Evolutionary conservation across 768 basidiomycete species (phyloP), one percentile per base, ranked within the genome.

Genomic region (Mycena chlorophos): DNA sequence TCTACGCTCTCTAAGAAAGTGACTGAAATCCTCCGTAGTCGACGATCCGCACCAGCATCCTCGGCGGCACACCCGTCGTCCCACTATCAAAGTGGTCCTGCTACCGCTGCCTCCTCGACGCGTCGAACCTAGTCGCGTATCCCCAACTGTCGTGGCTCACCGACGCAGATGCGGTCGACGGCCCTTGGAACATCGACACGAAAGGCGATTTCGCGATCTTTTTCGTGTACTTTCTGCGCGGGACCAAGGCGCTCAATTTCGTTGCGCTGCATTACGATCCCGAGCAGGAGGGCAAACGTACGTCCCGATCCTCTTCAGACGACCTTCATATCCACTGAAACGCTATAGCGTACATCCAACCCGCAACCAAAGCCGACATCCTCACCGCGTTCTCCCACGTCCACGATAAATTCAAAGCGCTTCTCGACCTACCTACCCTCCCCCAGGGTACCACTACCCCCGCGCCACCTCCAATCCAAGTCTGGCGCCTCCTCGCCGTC

Each of bases 71-170:
- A 2, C 40, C 52, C 8, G 13, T 54, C 2, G 40, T 54, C 1
- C 54, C 54, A 4, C 30, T 55, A 0, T 55, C 58, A 1, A 60
- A n/a, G n/a, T n/a, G n/a, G n/a, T n/a, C n/a, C n/a, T n/a, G 50
- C 4, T 60, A 40, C 20, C 38, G 58, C 10, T 59, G 58, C 38
- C 46, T 59, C 5, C 55, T 59, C 23, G 46, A 59, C 26, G 58
- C 58, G 1, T 1, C 31, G 13, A 56, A 60, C 16, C 46, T 60
- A 0, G 48, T 49, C 2, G 28, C 22, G 2, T 49, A 52, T 3
- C 0, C 25, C 4, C 54, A 60, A 17, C 55, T 55, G 58, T 54
- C 55, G 19, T 60, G 58, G 58, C 55, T 55, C 51, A 37, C 29
- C 2, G 50, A 51, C 10, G 57, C 53, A 51, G 46, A 51, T 30